Evolutionary conservation across 306 rosid species (phyloP).

Genomic region (Carpinus viminea): DNA sequence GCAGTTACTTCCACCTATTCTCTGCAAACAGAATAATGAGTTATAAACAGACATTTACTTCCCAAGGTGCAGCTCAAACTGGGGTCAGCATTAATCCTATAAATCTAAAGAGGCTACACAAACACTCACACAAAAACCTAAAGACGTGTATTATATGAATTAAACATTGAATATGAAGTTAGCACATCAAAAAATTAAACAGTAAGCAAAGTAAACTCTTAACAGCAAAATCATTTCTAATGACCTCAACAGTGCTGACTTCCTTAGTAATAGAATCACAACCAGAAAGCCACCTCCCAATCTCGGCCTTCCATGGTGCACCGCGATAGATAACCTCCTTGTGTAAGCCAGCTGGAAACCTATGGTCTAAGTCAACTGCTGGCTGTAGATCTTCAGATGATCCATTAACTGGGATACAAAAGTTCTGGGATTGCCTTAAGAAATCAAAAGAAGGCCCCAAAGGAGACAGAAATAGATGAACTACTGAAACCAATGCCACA

Average conservation of each 20-base stretch:
- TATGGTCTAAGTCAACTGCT: conserved; percentile 42
- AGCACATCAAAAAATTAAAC: background rate
- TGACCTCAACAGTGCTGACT: conserved; percentile 81
- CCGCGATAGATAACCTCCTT: conserved; percentile 65
- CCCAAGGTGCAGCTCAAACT: conserved; percentile 11
- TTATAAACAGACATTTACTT: background rate
- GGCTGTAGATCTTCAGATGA: conserved; percentile 42
- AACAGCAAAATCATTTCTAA: conserved; percentile 3
- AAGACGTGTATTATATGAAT: background rate
- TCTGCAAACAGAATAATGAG: conserved; percentile 49
- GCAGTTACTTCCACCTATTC: conserved; percentile 69
- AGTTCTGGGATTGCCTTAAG: conserved; percentile 54
- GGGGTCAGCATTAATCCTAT: conserved; percentile 21
- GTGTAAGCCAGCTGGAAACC: conserved; percentile 66
- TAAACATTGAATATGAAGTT: background rate
- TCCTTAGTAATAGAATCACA: conserved; percentile 60
- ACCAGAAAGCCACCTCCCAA: conserved; percentile 90
- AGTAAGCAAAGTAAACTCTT: background rate
- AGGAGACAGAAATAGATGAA: conserved; percentile 84
- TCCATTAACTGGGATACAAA: conserved; percentile 47
- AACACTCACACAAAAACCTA: background rate
- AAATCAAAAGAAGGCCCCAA: conserved; percentile 66
- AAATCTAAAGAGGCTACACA: background rate
- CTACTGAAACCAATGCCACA: conserved; percentile 60
- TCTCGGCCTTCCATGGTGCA: conserved; percentile 90